A percentile compares a stretch with the other conserved stretches of the same genome.
Evolutionary conservation across 257 asterid species (phyloP).

Genomic region (Plantago ovata): DNA sequence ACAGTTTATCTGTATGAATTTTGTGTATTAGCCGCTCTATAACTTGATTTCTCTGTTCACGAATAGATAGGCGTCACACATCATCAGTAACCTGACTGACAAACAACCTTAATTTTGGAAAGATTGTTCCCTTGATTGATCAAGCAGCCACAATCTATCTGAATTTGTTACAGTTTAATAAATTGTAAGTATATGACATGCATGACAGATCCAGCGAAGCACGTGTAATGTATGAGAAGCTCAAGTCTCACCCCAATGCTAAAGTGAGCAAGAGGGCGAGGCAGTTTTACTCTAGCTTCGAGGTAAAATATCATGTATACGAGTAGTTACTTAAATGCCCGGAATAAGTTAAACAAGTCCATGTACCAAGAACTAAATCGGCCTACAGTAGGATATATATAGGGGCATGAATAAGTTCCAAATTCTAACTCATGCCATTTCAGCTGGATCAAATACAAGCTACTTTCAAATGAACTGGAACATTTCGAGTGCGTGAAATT

Average conservation of each 20-base stretch:
- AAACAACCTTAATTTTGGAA: not conserved
- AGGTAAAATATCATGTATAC: not conserved
- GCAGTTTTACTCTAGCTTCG: conserved; percentile 36
- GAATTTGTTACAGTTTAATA: conserved; percentile 5
- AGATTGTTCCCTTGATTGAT: not conserved
- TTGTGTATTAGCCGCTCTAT: not conserved
- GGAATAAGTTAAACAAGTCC: too few species aligned
- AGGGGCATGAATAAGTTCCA: too few species aligned
- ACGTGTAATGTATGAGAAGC: conserved; percentile 80
- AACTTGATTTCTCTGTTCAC: not conserved
- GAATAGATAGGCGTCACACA: not conserved
- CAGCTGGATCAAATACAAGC: too few species aligned
- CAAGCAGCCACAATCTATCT: not conserved
- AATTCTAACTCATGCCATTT: too few species aligned
- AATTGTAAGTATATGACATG: conserved; percentile 11
- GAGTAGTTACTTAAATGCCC: too few species aligned
- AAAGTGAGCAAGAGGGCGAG: conserved; percentile 80
- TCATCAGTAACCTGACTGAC: not conserved
- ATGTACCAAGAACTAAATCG: too few species aligned
- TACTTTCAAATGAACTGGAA: too few species aligned
- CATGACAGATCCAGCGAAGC: conserved; percentile 67
- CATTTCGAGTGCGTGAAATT: too few species aligned
- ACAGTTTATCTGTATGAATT: not conserved
- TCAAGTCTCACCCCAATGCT: conserved; percentile 73
- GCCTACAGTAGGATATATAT: too few species aligned